phyloP scores from a whole-genome alignment of 441 rosid genomes.

The Manihot esculenta region DNA sequence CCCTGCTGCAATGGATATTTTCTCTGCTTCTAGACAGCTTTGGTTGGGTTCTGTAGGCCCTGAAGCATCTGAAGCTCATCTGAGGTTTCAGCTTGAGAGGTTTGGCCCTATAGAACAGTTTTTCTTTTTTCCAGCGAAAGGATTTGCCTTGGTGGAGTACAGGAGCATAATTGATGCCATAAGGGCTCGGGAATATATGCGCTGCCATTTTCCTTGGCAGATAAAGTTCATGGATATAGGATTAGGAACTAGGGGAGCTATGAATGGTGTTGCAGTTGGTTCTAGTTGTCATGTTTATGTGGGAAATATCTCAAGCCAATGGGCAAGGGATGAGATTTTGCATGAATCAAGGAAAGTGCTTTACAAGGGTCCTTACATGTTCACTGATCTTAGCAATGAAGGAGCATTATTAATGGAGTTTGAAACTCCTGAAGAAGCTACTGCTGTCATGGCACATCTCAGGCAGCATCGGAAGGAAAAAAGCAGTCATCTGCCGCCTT shows the following conservation, averaged over 20 bases:
- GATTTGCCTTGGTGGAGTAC: slow-evolving; percentile 85
- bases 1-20: slow-evolving; percentile 68
- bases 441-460: slow-evolving; percentile 80
- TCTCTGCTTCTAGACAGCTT: slow-evolving; percentile 77
- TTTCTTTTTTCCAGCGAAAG: slow-evolving; percentile 67
- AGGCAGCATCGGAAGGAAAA: slow-evolving; percentile 68
- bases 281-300: slow-evolving; percentile 77
- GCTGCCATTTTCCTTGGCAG: slow-evolving; percentile 75
- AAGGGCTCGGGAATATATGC: slow-evolving; percentile 83
- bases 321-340: slow-evolving; percentile 87
- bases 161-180: slow-evolving; percentile 83
- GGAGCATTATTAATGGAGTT: slow-evolving; percentile 89
- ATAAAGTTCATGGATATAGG: slow-evolving; percentile 85
- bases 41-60: slow-evolving; percentile 82
- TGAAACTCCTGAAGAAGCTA: slow-evolving; percentile 89
- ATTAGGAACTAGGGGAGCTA: slow-evolving; percentile 70
- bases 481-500: slow-evolving; percentile 42
- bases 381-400: slow-evolving; percentile 73
- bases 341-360: slow-evolving; percentile 84
- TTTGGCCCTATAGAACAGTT: slow-evolving; percentile 83
- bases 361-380: slow-evolving; percentile 73
- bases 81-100: slow-evolving; percentile 83
- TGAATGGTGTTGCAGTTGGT: slow-evolving; percentile 80
- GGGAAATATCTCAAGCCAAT: slow-evolving; percentile 71
- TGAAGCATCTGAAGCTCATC: slow-evolving; percentile 73